Base-by-base conservation (phyloP, 2,329 filamentous ascomycete species). In the Allantophomopsis cytisporea region DNA sequence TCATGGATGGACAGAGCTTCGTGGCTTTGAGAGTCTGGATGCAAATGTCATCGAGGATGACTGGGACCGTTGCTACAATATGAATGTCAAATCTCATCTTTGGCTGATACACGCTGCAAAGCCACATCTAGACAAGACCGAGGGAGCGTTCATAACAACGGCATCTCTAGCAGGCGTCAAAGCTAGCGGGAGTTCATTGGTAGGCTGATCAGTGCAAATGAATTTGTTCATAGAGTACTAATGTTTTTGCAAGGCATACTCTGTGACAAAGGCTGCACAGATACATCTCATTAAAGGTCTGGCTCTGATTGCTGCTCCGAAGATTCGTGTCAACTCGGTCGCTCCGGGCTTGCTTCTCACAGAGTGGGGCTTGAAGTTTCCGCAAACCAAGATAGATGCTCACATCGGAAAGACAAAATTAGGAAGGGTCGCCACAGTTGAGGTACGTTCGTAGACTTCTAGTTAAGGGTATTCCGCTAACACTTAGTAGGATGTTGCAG, bases 251-350 rank as follows among this genome's bases (percentile, higher is more conserved):
- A 36, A 70, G 78, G 73, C 84, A 3, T 91, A 91, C 52, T 67
- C 76, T 1, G 79, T 88, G 14, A 83, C 81, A 31, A 91, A 91
- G 55, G 73, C 83, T 1, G 84, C 84, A 10, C 73, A 80, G 42
- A 60, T 77, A 31, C 73, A 78, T 50, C 61, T 79, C 3, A 61
- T 65, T 13, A 75, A 71, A 47, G 63, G 61, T 7, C 58, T 77
- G 23, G 73, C 73, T 1, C 51, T 61, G 4, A 68, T 71, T 42
- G 65, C 66, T 10, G 66, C 64, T 1, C 71, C 73, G 0, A 64
- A 63, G 34, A 69, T 79, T 16, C 54, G 73, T n/a, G 72, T 76
- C 5, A 80, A 79, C 45, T 65, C 60, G 34, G 69, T 78, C 0
- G 69, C 65, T 4, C 73, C 74, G 0, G 73, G 73, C 0, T 45